These are phyloP conservation scores for Dendrothele bispora DNA, from an alignment of 768 basidiomycete genomes.

Conservation along the genomic window DNA sequence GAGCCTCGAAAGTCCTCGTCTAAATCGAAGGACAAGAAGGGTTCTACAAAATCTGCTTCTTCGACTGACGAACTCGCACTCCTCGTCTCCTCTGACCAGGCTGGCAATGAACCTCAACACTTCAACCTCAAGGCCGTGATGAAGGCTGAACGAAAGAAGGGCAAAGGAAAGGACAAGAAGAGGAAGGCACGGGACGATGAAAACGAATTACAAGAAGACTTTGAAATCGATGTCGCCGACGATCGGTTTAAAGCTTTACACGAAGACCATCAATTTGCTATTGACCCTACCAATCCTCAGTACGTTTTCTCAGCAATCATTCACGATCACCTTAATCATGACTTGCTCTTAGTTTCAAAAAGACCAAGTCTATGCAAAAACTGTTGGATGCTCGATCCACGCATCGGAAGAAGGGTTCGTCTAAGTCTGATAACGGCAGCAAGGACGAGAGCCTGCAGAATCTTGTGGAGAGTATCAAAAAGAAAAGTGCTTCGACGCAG, in stretches of 20 bases:
- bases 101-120: conserved; percentile 70
- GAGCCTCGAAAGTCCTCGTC: conserved; percentile 15
- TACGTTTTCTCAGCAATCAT: conserved; percentile 41
- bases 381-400: conserved; percentile 83
- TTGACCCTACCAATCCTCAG: conserved; percentile 96
- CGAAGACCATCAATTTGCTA: conserved; percentile 89
- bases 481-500: conserved; percentile 51
- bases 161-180: conserved; percentile 42
- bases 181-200: conserved; percentile 46
- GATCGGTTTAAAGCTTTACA: conserved; percentile 85
- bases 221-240: conserved; percentile 82
- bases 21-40: conserved; percentile 1
- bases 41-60: conserved; percentile 35
- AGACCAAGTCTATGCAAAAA: conserved; percentile 86
- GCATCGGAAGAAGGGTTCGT: conserved; percentile 33
- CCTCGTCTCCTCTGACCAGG: conserved; percentile 54
- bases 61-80: conserved; percentile 68
- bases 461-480: conserved; percentile 86
- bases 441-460: conserved; percentile 48
- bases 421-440: conserved; percentile 11
- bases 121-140: conserved; percentile 90
- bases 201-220: conserved; percentile 77
- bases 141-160: conserved; percentile 76
- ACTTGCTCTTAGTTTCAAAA: conserved; percentile 68
- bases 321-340: conserved; percentile 3